These are phyloP conservation scores for Aspergillus calidoustus DNA, from an alignment of 2,329 filamentous ascomycete genomes.

Conservation along the genomic window DNA sequence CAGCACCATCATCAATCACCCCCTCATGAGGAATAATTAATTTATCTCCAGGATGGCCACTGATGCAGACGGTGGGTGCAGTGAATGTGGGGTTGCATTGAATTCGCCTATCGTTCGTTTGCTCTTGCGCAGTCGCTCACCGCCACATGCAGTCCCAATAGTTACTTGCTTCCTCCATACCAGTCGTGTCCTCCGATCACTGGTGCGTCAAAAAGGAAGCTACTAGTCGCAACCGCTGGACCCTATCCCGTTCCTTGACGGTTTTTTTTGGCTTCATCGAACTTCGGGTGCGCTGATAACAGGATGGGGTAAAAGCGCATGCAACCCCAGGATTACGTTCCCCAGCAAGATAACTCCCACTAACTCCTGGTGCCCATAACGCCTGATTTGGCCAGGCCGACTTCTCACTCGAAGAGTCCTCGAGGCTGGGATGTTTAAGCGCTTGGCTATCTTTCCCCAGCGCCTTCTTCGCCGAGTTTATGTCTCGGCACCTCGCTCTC, in stretches of 20 bases:
- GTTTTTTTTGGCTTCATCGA: conserved; percentile 21
- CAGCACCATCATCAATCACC: conserved; percentile 5
- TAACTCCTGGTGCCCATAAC: neutral
- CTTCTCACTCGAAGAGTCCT: neutral
- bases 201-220: conserved; percentile 13
- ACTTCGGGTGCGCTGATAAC: conserved; percentile 18
- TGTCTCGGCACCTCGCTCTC: neutral
- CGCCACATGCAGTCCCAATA: conserved; percentile 27
- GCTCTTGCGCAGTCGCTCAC: conserved; percentile 25
- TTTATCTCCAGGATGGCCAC: conserved; percentile 7
- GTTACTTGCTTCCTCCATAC: conserved; percentile 11
- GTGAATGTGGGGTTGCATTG: conserved; percentile 29
- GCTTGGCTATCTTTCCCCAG: neutral
- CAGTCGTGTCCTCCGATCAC: conserved; percentile 17
- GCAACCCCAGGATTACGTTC: conserved; percentile 6
- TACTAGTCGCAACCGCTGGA: conserved; percentile 9
- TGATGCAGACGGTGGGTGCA: conserved; percentile 20
- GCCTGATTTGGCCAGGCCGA: neutral
- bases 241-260: conserved; percentile 6
- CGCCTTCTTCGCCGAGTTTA: neutral
- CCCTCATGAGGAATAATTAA: conserved; percentile 6
- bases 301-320: conserved; percentile 14
- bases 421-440: neutral
- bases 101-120: conserved; percentile 30
- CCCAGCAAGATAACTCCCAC: neutral